Evolutionary conservation across 1,284 basidiomycete species (phyloP).

Genomic region (Anthracocystis panici-leucophaei): DNA sequence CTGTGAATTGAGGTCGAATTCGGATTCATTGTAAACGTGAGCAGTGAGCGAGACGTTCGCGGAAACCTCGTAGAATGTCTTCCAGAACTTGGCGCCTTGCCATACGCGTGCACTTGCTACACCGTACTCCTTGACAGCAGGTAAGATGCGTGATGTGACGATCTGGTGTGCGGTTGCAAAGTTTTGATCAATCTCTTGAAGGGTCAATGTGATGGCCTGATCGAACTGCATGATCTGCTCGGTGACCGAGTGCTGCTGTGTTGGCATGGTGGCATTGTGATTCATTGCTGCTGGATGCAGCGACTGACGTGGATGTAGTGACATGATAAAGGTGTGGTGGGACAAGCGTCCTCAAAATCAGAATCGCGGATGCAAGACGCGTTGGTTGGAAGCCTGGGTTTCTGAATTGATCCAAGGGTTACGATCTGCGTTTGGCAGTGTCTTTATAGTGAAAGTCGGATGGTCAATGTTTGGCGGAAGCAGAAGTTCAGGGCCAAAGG

Average conservation of each 20-base stretch:
- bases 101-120: conserved; percentile 86
- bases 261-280: conserved; percentile 33
- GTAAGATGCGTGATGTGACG: conserved; percentile 83
- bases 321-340: conserved; percentile 23
- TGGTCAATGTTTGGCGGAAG: too few species aligned
- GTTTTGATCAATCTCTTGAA: conserved; percentile 90
- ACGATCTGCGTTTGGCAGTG: background rate
- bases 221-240: conserved; percentile 95
- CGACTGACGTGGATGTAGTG: conserved; percentile 49
- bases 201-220: conserved; percentile 85
- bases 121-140: conserved; percentile 87
- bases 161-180: conserved; percentile 89
- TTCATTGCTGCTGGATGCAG: conserved; percentile 46
- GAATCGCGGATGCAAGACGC: background rate
- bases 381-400: background rate
- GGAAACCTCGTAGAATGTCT: conserved; percentile 91
- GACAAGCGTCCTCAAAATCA: background rate
- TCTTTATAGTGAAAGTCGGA: background rate
- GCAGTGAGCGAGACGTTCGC: conserved; percentile 80
- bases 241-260: conserved; percentile 72
- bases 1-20: conserved; percentile 45
- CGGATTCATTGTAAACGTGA: conserved; percentile 37
- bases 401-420: background rate
- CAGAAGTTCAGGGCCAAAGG: background rate
- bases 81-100: conserved; percentile 94